These are phyloP conservation scores for Phytomonas francai DNA, from an alignment of 208 protist species.

Conservation along the genomic window DNA sequence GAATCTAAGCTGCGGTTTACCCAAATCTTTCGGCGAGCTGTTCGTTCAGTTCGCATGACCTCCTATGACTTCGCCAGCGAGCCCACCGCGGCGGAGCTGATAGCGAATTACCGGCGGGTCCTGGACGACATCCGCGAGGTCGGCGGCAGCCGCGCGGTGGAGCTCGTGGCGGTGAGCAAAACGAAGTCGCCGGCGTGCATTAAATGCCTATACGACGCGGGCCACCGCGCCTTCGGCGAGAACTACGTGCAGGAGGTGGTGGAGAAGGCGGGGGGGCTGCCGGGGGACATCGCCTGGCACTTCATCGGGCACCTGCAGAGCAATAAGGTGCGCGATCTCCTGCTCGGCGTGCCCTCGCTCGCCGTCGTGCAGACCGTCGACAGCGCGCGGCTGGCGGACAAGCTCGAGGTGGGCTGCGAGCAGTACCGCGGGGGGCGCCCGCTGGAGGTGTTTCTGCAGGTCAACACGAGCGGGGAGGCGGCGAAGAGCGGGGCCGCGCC, in stretches of 20 bases:
- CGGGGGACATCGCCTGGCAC: slow-evolving; percentile 93
- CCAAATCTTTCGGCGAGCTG: background rate
- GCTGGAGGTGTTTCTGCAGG: slow-evolving; percentile 90
- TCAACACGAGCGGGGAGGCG: slow-evolving; percentile 94
- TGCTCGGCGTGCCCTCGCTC: slow-evolving; percentile 49
- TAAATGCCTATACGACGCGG: slow-evolving; percentile 44
- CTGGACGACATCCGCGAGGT: slow-evolving; percentile 24
- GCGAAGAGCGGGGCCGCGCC: slow-evolving; percentile 87
- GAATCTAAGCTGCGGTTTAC: background rate
- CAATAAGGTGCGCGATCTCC: slow-evolving; percentile 93
- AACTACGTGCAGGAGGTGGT: slow-evolving; percentile 96
- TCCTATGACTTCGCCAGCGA: slow-evolving; percentile 61
- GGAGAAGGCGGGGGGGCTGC: slow-evolving; percentile 76
- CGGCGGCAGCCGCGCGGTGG: slow-evolving; percentile 26
- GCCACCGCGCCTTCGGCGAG: slow-evolving; percentile 90
- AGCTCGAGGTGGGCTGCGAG: slow-evolving; percentile 73
- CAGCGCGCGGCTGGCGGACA: slow-evolving; percentile 80
- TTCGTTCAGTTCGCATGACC: background rate
- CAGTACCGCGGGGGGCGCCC: slow-evolving; percentile 36
- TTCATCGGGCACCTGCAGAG: slow-evolving; percentile 97
- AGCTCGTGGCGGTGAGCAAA: slow-evolving; percentile 70
- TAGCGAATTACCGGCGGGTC: slow-evolving; percentile 45
- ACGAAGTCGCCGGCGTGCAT: slow-evolving; percentile 73
- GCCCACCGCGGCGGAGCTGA: slow-evolving; percentile 36
- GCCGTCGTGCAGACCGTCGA: slow-evolving; percentile 91